A percentile compares a stretch with the other conserved stretches of the same genome.
Evolutionary conservation across 106 monocot genomes (phyloP).

Genomic region (Platanthera zijinensis): DNA sequence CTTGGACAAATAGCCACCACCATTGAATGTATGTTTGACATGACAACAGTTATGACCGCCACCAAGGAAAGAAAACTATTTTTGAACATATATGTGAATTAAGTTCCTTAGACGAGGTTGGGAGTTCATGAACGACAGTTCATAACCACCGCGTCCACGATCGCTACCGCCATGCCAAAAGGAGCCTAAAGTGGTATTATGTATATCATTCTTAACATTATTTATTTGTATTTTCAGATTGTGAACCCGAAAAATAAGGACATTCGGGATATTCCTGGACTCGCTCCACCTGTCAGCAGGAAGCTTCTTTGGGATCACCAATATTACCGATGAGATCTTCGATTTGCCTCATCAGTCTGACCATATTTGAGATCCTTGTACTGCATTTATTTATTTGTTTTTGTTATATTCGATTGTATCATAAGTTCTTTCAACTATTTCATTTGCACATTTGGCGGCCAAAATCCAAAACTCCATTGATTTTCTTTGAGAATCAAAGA

Average conservation of each 20-base stretch:
- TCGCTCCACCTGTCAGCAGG: slow-evolving; percentile 44
- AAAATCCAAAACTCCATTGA: too few species aligned
- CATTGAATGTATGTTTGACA: too few species aligned
- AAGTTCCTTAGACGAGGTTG: too few species aligned
- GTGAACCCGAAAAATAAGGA: slow-evolving; percentile 51
- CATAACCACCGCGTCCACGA: too few species aligned
- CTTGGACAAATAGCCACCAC: too few species aligned
- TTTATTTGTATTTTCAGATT: slow-evolving; percentile 17
- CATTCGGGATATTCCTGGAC: slow-evolving; percentile 51
- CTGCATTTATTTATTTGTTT: background rate
- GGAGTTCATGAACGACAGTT: too few species aligned
- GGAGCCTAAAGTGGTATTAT: too few species aligned
- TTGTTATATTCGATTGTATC: background rate
- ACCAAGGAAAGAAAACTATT: too few species aligned
- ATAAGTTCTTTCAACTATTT: background rate
- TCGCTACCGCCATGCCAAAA: too few species aligned
- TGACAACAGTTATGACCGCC: too few species aligned
- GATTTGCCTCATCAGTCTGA: background rate
- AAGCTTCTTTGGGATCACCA: slow-evolving; percentile 32
- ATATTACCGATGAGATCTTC: background rate
- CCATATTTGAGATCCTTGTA: background rate
- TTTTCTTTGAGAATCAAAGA: too few species aligned
- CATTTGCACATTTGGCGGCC: background rate
- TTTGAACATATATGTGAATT: too few species aligned
- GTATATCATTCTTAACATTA: background rate